Conservation (phyloP, 2,329 filamentous ascomycete species). For the Ramichloridium luteum region DNA sequence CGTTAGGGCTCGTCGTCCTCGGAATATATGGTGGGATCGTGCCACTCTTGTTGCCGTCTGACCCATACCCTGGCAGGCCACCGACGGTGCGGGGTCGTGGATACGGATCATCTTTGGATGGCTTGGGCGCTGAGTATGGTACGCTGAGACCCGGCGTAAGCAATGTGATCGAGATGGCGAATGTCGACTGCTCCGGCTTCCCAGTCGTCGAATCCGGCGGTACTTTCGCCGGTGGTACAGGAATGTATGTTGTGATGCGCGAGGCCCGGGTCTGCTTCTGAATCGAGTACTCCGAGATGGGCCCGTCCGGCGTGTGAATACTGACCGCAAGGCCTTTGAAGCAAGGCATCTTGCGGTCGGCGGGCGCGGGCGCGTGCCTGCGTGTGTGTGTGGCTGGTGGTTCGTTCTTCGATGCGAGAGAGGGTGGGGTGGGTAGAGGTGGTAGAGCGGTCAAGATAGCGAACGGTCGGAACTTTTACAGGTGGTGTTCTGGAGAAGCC, state of each 20-base stretch:
- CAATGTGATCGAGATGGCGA: slow-evolving; percentile 95
- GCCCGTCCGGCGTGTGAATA: slow-evolving; percentile 71
- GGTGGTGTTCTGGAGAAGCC: too few species aligned
- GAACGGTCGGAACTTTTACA: too few species aligned
- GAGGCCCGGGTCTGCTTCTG: slow-evolving; percentile 85
- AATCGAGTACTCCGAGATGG: slow-evolving; percentile 83
- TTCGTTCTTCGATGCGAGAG: too few species aligned
- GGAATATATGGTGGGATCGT: slow-evolving; percentile 76
- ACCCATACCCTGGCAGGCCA: slow-evolving; percentile 45
- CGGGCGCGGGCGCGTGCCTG: too few species aligned
- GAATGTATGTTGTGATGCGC: slow-evolving; percentile 93
- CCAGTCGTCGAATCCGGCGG: slow-evolving; percentile 50
- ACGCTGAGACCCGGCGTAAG: slow-evolving; percentile 79
- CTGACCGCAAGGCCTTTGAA: slow-evolving; percentile 98
- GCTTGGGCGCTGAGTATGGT: slow-evolving; percentile 81
- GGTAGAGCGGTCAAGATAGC: too few species aligned
- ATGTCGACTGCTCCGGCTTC: slow-evolving; percentile 85
- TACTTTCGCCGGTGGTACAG: slow-evolving; percentile 78
- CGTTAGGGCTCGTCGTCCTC: slow-evolving; percentile 82
- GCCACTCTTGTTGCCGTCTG: slow-evolving; percentile 41
- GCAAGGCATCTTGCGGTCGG: slow-evolving; percentile 61
- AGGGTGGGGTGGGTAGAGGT: too few species aligned
- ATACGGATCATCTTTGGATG: slow-evolving; percentile 61
- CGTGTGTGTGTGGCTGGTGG: too few species aligned
- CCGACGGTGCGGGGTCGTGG: slow-evolving; percentile 75